Evolutionary conservation across 2,329 filamentous ascomycete species (phyloP).

Genomic region (Calonectria pauciramosa): DNA sequence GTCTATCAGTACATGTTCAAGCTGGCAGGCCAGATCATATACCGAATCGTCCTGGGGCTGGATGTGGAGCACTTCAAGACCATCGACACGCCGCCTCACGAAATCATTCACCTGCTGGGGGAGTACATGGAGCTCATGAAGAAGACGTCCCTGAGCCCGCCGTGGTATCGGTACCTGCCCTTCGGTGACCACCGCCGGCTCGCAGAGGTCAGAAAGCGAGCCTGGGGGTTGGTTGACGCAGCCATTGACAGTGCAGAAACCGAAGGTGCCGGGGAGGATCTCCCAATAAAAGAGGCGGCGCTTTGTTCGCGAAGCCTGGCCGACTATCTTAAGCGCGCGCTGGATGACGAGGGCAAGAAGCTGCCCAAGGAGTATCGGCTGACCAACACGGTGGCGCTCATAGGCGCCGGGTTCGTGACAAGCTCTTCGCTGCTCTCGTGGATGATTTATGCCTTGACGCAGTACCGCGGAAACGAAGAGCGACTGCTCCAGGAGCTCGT

Average conservation of each 20-base stretch:
- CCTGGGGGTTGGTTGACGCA: neutral
- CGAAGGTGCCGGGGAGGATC: neutral
- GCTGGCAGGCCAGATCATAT: neutral
- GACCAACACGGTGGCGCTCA: neutral
- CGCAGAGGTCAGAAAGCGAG: neutral
- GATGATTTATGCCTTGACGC: neutral
- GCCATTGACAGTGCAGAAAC: neutral
- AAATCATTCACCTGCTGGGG: neutral
- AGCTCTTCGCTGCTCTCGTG: slow-evolving; percentile 3
- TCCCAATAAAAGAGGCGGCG: neutral
- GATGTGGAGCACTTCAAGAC: neutral
- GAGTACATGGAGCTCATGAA: neutral
- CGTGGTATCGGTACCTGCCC: neutral
- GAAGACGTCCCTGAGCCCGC: neutral
- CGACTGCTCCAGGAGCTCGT: neutral
- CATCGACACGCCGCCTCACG: neutral
- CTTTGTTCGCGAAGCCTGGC: neutral
- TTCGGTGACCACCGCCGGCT: neutral
- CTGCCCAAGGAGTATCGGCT: neutral
- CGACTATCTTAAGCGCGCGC: neutral
- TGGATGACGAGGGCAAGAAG: neutral
- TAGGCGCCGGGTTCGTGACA: neutral
- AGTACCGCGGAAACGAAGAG: neutral
- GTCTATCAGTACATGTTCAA: slow-evolving; percentile 14
- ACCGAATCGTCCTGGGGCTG: neutral